Evolutionary conservation across 2,329 filamentous ascomycete species (phyloP).

Genomic region (Knoxdaviesia capensis): DNA sequence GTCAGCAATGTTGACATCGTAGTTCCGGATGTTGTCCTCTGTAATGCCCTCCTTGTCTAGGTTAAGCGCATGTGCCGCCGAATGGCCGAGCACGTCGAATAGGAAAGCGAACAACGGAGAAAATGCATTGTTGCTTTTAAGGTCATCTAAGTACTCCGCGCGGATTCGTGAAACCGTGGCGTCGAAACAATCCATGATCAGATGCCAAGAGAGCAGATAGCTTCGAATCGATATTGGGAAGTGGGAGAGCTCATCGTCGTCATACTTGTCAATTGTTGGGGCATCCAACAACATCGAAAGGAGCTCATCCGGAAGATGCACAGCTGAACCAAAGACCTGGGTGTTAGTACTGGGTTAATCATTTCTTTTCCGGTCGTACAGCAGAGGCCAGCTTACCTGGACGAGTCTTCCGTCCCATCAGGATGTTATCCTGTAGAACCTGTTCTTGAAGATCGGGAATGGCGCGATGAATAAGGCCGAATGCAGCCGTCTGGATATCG

Average conservation of each 20-base stretch:
- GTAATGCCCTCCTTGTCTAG: slow-evolving; percentile 48
- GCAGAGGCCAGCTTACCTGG: slow-evolving; percentile 18
- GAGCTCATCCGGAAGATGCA: slow-evolving; percentile 63
- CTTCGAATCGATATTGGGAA: slow-evolving; percentile 53
- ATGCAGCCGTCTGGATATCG: slow-evolving; percentile 62
- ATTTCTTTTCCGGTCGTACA: too few relatives aligned
- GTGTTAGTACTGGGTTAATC: too few relatives aligned
- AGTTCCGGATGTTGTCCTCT: slow-evolving; percentile 30
- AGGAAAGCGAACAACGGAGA: slow-evolving; percentile 53
- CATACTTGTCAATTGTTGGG: slow-evolving; percentile 48
- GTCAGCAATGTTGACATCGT: slow-evolving; percentile 29
- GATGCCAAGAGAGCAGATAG: slow-evolving; percentile 75
- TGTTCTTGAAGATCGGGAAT: slow-evolving; percentile 64
- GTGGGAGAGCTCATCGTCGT: slow-evolving; percentile 42
- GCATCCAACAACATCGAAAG: slow-evolving; percentile 65
- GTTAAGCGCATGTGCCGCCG: slow-evolving; percentile 51
- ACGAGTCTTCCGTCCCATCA: too few relatives aligned
- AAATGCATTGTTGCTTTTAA: slow-evolving; percentile 56
- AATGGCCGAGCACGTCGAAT: slow-evolving; percentile 71
- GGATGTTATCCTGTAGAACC: slow-evolving; percentile 41
- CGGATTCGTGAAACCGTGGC: slow-evolving; percentile 67
- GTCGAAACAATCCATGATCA: slow-evolving; percentile 72
- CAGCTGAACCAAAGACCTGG: slow-evolving; percentile 17
- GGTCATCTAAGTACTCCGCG: slow-evolving; percentile 56
- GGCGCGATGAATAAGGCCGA: slow-evolving; percentile 58